A percentile compares a stretch with the other conserved stretches of the same genome.
Conservation (phyloP, 257 asterid genomes). For the Solanum appendiculatum region DNA sequence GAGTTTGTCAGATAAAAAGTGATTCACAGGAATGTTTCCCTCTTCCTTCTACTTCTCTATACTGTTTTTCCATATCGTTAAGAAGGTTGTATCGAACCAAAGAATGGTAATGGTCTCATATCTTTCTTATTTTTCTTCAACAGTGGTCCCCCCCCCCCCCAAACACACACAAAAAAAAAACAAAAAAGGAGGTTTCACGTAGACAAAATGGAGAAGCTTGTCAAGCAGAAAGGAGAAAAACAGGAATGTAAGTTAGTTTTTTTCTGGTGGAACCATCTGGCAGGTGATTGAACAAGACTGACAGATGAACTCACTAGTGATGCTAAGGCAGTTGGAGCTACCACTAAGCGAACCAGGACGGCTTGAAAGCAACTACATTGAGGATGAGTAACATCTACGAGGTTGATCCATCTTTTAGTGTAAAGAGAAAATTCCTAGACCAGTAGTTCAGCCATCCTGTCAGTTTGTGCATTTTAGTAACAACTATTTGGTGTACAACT, state of each 20-base stretch:
- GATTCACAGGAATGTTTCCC: background rate
- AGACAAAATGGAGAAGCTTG: background rate
- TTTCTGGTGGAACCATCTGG: background rate
- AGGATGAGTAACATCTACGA: background rate
- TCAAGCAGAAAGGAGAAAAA: background rate
- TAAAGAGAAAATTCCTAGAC: background rate
- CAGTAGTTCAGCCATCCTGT: background rate
- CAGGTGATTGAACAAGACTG: background rate
- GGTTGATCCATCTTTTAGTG: background rate
- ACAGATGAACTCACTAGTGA: background rate
- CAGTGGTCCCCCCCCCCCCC: background rate
- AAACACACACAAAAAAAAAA: background rate
- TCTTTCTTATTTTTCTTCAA: background rate
- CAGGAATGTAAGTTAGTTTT: background rate
- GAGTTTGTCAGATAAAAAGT: background rate
- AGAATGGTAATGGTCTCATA: background rate
- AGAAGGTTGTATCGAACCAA: background rate
- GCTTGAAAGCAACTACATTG: background rate
- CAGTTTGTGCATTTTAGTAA: background rate
- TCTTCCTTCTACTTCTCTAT: background rate
- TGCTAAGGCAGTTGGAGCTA: background rate
- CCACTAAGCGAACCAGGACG: background rate
- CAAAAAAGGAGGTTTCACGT: too few relatives aligned
- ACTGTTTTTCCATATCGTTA: background rate
- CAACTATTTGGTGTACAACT: background rate